Evolutionary conservation across 352 stramenopile species (phyloP), one percentile per base, ranked within the genome.

Genomic region (Globisporangium cystogenes): DNA sequence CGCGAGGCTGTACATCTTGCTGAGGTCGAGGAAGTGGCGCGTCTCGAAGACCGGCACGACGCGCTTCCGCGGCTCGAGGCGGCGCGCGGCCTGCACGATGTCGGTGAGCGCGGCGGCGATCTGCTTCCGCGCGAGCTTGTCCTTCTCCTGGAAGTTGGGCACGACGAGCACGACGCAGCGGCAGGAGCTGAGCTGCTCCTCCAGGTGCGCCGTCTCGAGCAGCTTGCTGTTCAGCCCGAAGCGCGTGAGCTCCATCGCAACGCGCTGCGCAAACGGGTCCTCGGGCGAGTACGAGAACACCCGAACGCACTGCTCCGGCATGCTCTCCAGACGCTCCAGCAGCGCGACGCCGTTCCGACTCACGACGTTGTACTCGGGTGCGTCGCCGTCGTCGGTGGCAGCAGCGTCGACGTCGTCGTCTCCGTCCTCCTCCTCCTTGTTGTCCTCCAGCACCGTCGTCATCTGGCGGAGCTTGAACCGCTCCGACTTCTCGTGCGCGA

Each of bases 1-100:
- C 24, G 76, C 65, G 12, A 90, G 65, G 18, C 70, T 87, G 63
- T 90, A 90, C 58, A 88, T 65, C 44, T 87, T 86, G 64, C 76
- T 88, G 24, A 88, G 68, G 50, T 85, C 77, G 7, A 90, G 42
- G 27, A 85, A 84, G 49, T 90, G 81, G 26, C 37, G 51, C 21
- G 77, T 72, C 33, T 79, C 71, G 5, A 86, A 55, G 14, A 91
- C 62, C 0, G 80, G 76, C 10, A 86, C 67, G 27, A 91, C 74
- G 12, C 54, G 71, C 45, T 67, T 69, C 18, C 55, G 41, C 4
- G 62, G 66, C 16, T 24, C 59, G 4, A 61, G n/a, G 14, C 51
- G 56, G 20, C 68, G 60, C 4, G 67, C 64, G n/a, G 55, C 66
- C 16, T 53, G 67, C 16, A 88, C 62, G 37, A 86, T 60, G 4